These are phyloP conservation scores for Trebouxia sp. DNA, from an alignment of 139 green algal genomes.

Conservation along the genomic window DNA sequence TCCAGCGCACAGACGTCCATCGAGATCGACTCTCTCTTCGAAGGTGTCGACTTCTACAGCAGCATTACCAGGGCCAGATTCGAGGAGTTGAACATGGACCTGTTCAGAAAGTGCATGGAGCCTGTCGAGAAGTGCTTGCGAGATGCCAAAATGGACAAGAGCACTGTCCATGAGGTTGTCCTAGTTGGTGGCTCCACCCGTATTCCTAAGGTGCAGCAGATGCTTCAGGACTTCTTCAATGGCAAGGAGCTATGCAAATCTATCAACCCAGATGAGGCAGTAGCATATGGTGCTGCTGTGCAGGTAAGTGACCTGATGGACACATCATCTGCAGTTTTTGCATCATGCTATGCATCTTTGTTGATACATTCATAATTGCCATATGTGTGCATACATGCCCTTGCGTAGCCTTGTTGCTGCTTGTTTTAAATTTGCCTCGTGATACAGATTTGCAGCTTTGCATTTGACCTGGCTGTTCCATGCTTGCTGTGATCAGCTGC, in stretches of 20 bases:
- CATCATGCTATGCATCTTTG: no score
- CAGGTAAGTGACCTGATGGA: constrained; percentile 41
- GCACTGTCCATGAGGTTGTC: constrained; percentile 69
- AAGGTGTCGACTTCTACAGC: constrained; percentile 97
- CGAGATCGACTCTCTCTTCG: constrained; percentile 95
- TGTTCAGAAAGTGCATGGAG: constrained; percentile 99
- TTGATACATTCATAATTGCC: no score
- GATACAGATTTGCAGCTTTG: no score
- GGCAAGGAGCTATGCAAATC: constrained; percentile 99
- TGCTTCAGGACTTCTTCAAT: constrained; percentile 99
- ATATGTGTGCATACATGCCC: no score
- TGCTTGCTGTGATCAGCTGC: no score
- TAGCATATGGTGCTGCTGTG: constrained; percentile 97
- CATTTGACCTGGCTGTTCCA: no score
- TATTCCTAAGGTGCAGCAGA: constrained; percentile 97
- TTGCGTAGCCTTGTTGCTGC: no score
- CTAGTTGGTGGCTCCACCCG: constrained; percentile 94
- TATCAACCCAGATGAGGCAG: constrained; percentile 99
- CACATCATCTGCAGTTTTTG: not conserved
- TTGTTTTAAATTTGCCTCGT: no score
- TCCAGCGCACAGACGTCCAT: constrained; percentile 88
- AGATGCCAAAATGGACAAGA: constrained; percentile 91
- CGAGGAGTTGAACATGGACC: constrained; percentile 99
- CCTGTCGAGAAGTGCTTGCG: constrained; percentile 91
- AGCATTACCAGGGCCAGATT: constrained; percentile 96